Base-by-base conservation (phyloP, 1,284 basidiomycete genomes). In the Hymenochaete sp. region DNA sequence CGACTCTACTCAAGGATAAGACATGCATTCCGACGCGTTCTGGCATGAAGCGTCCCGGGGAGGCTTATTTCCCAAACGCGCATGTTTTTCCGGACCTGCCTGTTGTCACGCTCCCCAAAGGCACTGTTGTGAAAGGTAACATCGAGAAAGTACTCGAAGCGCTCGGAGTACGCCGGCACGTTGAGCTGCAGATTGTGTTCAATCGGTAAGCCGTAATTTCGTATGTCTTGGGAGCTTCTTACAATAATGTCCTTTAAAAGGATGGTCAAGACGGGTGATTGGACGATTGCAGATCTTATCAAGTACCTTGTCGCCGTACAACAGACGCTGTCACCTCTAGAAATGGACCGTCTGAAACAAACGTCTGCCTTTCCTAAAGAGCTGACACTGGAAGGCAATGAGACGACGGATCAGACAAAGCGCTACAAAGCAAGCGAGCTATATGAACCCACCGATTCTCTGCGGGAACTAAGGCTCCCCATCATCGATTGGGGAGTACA, bases 281-380 rank as follows among this genome's bases (percentile, higher is more conserved):
- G 86, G 86, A 82, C 78, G 0, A 77, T 80, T 33, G 68, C 75
- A 6, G 82, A 89, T 39, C 71, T 93, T n/a, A 76, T 85, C 49
- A 85, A 83, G 56, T 93, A 96, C 59, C 75, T 98, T 4, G 87
- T 89, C n/a, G 83, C 85, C 4, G 88, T 96, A 8, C 79, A 81
- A 55, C 73, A 80, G 16, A 77, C 80, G 0, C 63, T 98, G 25
- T 73, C 77, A 0, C 46, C 66, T 0, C 70, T 79, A 4, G 95
- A 98, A 60, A 59, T 83, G 48, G 73, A 81, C 3, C 73, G 83
- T 13, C 70, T 98, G 19, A 73, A 73, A 41, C 72, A 84, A 55
- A 98, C 95, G 1, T 69, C 82, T 4, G 90, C 89, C 7, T 93
- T 97, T 56, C 77, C 79, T 0, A 73, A 74, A 43, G 88, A 92